Base-by-base conservation (phyloP, 768 basidiomycete genomes). In the Mycena capillaripes region DNA sequence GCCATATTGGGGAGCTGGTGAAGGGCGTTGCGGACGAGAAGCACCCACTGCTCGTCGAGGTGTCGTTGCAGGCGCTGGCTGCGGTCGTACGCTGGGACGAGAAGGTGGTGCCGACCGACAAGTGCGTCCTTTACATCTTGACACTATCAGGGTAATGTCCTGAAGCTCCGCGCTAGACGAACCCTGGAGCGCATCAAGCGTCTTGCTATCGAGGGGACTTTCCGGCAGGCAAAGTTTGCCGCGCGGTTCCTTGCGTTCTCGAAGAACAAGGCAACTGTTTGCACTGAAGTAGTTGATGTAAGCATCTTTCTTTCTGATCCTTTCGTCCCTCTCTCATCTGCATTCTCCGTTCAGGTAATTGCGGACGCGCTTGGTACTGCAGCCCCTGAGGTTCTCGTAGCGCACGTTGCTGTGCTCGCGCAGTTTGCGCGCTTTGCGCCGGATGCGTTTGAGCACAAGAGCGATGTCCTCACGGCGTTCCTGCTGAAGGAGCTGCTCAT, bases 161-260 rank as follows among this genome's bases (percentile, higher is more conserved):
- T 46, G 64, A 66, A 44, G 48, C 27, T 40, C n/a, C n/a, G 57
- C 34, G 53, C 14, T 70, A 96, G 94, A 78, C 89, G 91, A 40
- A 91, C 90, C 0, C 81, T 90, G 14, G 94, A 96, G 30, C 86
- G 91, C 19, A 84, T 94, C 16, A 82, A 82, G 61, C 88, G 89
- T 48, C 88, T 90, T 74, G 92, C 89, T 0, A 76, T 91, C 34
- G 89, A 89, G 29, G 86, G 89, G 5, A 88, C 93, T 62, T 83
- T 85, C 29, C 87, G 89, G 25, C 90, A 92, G 72, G 93, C 95
- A 23, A 98, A 98, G 80, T 97, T 95, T 79, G 94, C 96, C 1
- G 90, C 94, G 3, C 89, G 96, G 25, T 84, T 94, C 38, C 78
- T 97, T 25, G 89, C 92, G 1, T 88, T 87, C 62, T 86, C 86